Percentiles rank a stretch among this genome's conserved stretches.
Conservation (phyloP, 148 eudicot genomes). For the Rheum nobile region DNA sequence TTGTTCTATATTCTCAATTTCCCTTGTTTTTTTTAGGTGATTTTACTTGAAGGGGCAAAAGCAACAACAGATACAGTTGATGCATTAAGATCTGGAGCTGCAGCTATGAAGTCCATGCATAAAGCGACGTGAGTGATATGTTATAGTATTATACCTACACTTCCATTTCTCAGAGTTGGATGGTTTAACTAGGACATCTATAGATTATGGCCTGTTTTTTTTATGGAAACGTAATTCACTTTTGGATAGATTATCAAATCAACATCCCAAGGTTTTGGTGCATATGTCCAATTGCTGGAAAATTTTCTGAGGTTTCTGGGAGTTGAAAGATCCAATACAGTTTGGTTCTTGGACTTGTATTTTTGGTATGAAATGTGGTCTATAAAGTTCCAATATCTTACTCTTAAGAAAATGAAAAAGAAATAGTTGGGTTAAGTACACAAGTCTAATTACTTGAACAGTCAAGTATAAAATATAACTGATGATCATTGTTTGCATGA, state of each 20-base stretch:
- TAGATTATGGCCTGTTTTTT: background rate
- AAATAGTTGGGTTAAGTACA: background rate
- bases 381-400: background rate
- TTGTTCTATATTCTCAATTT: background rate
- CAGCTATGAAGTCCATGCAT: slow-evolving; percentile 94
- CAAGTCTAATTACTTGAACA: background rate
- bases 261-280: background rate
- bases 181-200: background rate
- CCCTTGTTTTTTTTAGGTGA: slow-evolving; percentile 44
- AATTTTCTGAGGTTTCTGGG: no score
- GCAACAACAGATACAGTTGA: slow-evolving; percentile 89
- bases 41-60: slow-evolving; percentile 87
- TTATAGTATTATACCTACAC: background rate
- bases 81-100: slow-evolving; percentile 90
- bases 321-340: no score
- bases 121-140: slow-evolving; percentile 66
- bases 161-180: background rate
- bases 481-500: background rate
- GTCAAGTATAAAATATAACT: background rate
- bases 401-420: background rate
- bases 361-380: background rate
- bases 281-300: background rate
- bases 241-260: background rate
- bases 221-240: background rate
- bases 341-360: background rate